A percentile compares a stretch with the other conserved stretches of the same genome.
Conservation (phyloP, 2,329 filamentous ascomycete genomes). For the Claviceps maximensis region DNA sequence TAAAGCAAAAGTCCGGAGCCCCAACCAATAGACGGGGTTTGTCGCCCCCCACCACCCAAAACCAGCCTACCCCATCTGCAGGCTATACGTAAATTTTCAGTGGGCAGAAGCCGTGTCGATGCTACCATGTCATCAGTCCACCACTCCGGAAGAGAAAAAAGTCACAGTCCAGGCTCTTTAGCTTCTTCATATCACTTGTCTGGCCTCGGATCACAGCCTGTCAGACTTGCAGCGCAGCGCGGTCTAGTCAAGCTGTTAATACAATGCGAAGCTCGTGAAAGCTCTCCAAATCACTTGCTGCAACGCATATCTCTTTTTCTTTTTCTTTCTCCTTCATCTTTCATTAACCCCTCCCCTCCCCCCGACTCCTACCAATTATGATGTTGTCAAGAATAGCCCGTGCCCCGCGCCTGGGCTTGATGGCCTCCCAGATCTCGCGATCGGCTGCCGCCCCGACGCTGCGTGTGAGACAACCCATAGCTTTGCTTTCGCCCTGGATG, state of each 20-base stretch:
- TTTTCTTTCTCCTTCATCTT: too few relatives aligned
- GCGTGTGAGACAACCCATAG: conserved; percentile 12
- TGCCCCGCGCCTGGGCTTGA: conserved; percentile 20
- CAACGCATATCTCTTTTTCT: not conserved
- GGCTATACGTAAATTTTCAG: conserved; percentile 2
- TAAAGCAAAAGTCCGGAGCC: conserved; percentile 1
- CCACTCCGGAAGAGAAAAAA: not conserved
- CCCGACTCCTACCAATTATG: conserved; percentile 8
- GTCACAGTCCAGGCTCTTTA: not conserved
- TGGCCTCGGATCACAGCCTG: not conserved
- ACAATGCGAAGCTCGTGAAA: conserved; percentile 3
- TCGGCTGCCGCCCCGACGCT: conserved; percentile 14
- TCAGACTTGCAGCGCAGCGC: not conserved
- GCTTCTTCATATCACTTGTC: not conserved
- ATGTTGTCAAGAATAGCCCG: conserved; percentile 28
- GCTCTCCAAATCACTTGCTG: not conserved
- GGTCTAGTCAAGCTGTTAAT: not conserved
- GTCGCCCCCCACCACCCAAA: not conserved
- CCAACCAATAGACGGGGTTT: not conserved
- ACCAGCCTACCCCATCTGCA: not conserved
- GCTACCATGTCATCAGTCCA: conserved; percentile 1
- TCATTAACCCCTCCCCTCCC: not conserved
- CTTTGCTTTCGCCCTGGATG: conserved; percentile 15
- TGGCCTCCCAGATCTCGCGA: conserved; percentile 16
- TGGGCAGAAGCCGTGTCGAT: not conserved